Conservation (phyloP, 139 green algal species). For the Mychonastes homosphaera region DNA sequence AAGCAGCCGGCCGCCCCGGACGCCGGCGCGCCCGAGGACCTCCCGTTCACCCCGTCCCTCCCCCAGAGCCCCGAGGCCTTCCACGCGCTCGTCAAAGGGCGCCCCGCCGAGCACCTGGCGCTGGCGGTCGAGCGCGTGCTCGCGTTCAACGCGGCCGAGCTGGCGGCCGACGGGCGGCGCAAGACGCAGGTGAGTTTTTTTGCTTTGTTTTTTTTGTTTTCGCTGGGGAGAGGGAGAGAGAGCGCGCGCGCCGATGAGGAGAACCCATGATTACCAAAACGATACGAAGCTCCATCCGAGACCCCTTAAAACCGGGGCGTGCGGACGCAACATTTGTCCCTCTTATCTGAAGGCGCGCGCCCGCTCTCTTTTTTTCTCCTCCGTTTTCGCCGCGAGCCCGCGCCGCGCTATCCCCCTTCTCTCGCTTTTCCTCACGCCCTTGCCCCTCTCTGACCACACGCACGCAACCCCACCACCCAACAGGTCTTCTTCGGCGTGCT, state of each 20-base stretch:
- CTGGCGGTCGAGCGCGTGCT: conserved; percentile 63
- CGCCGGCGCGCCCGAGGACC: conserved; percentile 25
- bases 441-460: not conserved
- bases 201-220: too few relatives aligned
- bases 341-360: conserved; percentile 1
- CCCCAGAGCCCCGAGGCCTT: conserved; percentile 57
- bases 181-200: conserved; percentile 62
- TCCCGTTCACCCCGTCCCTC: conserved; percentile 70
- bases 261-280: not conserved
- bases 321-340: not conserved
- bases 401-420: not conserved
- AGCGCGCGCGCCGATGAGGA: not conserved
- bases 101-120: conserved; percentile 40
- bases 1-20: conserved; percentile 6
- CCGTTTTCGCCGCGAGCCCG: not conserved
- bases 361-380: too few relatives aligned
- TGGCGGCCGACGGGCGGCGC: conserved; percentile 58
- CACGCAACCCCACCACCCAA: too few relatives aligned
- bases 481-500: conserved; percentile 82
- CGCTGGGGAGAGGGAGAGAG: not conserved
- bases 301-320: not conserved
- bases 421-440: too few relatives aligned
- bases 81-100: conserved; percentile 24
- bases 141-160: conserved; percentile 52
- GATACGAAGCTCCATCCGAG: not conserved